Base-by-base conservation (phyloP, 371 early-diverging fungal species). In the Fennellomyces sp. region DNA sequence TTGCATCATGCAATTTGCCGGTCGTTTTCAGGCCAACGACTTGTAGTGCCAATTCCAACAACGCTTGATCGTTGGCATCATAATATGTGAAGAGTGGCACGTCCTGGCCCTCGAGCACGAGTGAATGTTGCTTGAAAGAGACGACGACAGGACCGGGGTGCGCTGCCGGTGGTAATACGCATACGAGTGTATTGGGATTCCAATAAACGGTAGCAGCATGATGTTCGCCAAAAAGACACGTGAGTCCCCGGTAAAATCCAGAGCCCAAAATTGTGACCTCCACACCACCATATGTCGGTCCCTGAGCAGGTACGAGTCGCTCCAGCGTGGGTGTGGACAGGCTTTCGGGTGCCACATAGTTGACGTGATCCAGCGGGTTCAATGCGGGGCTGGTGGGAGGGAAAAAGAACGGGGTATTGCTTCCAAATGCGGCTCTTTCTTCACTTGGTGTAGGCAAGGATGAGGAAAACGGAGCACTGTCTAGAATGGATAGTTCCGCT, bases 41-140 rank as follows among this genome's bases (percentile, higher is more conserved):
- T 53, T 93, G 92, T 57, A 95, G 62, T 2, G 92, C 91, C 30
- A 95, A 75, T 56, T 91, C 92, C 68, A 93, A 84, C 42, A 95
- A 64, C 26, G 91, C 91, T 35, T 88, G 83, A 49, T 95, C 94
- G 27, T 88, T 80, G 56, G 91, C 85, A 49, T 89, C 88, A 48
- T 86, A 80, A 39, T 89, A 90, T 25, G 79, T 83, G 36, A 89
- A 85, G n/a, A 82, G 60, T 0, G 77, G 76, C 1, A 83, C 80
- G 38, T 83, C 81, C 19, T 83, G 79, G 15, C 82, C 77, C 19
- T 70, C 75, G 5, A 72, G 56, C 19, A 75, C 68, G 12, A 72
- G 60, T 1, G 64, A 68, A 45, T 70, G 69, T 38, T 85, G 85
- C 60, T 78, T 82, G 65, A 91, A 81, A 0, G 84, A 70, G 4